Percentiles rank a stretch among this genome's conserved stretches.
Conservation (phyloP, 1,139 yeast genomes). For the Blastobotrys apis region DNA sequence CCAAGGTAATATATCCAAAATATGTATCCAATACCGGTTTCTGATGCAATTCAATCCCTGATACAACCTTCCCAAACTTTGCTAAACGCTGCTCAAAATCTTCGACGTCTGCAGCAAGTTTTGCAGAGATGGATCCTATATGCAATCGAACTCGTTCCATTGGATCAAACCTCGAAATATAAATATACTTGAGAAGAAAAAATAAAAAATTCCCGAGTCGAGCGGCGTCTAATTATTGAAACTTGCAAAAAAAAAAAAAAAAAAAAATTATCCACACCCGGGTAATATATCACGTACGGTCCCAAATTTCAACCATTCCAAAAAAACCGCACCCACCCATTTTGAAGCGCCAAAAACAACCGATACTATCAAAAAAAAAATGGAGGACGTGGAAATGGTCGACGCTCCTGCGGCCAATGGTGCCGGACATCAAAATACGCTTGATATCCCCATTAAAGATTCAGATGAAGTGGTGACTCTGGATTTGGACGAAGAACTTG, state of each 20-base stretch:
- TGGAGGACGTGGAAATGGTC: conserved; percentile 16
- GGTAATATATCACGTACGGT: neutral
- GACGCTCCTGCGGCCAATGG: conserved; percentile 11
- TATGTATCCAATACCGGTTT: conserved; percentile 48
- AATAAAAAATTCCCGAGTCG: no score
- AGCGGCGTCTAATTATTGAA: no score
- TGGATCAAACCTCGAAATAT: neutral
- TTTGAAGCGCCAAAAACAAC: neutral
- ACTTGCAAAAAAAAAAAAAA: neutral
- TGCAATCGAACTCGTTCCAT: conserved; percentile 44
- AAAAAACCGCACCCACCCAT: neutral
- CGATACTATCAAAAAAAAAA: neutral
- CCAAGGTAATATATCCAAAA: conserved; percentile 66
- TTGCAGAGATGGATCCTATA: conserved; percentile 62
- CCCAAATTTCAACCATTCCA: no score
- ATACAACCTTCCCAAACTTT: conserved; percentile 46
- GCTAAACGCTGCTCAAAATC: conserved; percentile 47
- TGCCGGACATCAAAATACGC: conserved; percentile 24
- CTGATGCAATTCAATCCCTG: conserved; percentile 46
- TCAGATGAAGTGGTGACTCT: conserved; percentile 38
- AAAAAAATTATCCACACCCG: conserved; percentile 1
- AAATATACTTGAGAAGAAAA: neutral
- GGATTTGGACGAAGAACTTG: conserved; percentile 60
- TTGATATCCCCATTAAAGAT: conserved; percentile 39
- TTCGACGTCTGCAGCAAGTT: conserved; percentile 43